These are phyloP conservation scores for Candida xyloterini DNA, from an alignment of 805 yeast genomes.

Conservation along the genomic window DNA sequence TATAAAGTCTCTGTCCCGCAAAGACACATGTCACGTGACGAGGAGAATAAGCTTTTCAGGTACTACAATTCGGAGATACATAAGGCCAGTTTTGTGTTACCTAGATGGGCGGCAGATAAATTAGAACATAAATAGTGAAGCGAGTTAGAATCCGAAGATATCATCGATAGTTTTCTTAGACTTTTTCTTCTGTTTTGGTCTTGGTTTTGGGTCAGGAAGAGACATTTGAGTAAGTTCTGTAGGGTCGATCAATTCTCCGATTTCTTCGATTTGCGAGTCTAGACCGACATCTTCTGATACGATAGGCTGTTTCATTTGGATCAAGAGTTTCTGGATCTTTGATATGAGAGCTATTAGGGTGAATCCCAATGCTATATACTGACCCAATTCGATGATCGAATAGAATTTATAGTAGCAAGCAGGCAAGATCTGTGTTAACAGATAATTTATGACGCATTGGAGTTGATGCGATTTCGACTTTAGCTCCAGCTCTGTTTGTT, in stretches of 20 bases:
- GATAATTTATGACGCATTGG: slow-evolving; percentile 22
- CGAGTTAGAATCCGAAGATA: slow-evolving; percentile 56
- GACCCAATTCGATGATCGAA: slow-evolving; percentile 69
- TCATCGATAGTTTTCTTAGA: slow-evolving; percentile 64
- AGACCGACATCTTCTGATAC: slow-evolving; percentile 22
- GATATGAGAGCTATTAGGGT: slow-evolving; percentile 58
- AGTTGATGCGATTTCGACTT: slow-evolving; percentile 9
- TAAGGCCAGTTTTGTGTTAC: slow-evolving; percentile 69
- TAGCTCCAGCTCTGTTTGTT: slow-evolving; percentile 5
- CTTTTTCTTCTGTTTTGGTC: slow-evolving; percentile 39
- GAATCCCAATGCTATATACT: slow-evolving; percentile 72
- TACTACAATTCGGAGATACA: slow-evolving; percentile 71
- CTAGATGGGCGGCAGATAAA: slow-evolving; percentile 62
- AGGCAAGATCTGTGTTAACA: slow-evolving; percentile 38
- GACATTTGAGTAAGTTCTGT: neutral
- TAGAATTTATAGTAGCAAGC: slow-evolving; percentile 60
- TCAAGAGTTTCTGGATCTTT: slow-evolving; percentile 34
- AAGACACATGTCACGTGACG: slow-evolving; percentile 41
- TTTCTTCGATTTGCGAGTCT: slow-evolving; percentile 14
- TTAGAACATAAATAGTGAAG: slow-evolving; percentile 17
- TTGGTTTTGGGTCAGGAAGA: neutral
- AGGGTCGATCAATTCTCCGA: slow-evolving; percentile 15
- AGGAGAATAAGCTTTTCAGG: slow-evolving; percentile 49
- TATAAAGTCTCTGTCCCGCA: slow-evolving; percentile 49
- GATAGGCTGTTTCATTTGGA: slow-evolving; percentile 3